Evolutionary conservation across 202 grass and related monocot genomes (phyloP).

Genomic region (Elaeis oleifera): DNA sequence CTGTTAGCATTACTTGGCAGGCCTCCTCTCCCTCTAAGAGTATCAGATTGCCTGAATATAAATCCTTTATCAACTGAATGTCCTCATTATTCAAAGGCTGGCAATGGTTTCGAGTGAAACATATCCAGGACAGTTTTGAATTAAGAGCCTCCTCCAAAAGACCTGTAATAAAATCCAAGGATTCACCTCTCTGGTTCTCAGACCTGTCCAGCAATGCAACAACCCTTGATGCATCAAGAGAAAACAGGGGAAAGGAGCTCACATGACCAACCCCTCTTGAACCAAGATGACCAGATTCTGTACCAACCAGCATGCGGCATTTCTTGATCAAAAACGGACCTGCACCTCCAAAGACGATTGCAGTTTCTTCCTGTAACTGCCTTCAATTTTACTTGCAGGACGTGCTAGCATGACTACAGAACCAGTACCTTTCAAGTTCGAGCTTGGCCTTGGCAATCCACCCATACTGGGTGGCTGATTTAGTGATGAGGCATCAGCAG

Average conservation of each 20-base stretch:
- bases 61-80: constrained; percentile 79
- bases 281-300: constrained; percentile 53
- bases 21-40: constrained; percentile 58
- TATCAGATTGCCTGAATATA: constrained; percentile 67
- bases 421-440: constrained; percentile 38
- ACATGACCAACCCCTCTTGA: constrained; percentile 43
- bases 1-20: constrained; percentile 52
- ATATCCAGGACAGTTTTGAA: constrained; percentile 49
- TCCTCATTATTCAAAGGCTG: constrained; percentile 54
- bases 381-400: constrained; percentile 42
- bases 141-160: constrained; percentile 51
- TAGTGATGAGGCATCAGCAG: constrained; percentile 31
- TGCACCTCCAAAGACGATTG: constrained; percentile 72
- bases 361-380: constrained; percentile 47
- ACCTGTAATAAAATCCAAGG: constrained; percentile 50
- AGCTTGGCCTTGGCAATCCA: constrained; percentile 40
- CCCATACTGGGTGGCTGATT: constrained; percentile 27
- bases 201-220: constrained; percentile 46
- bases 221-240: constrained; percentile 66
- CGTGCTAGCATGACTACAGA: constrained; percentile 55
- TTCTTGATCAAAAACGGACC: constrained; percentile 74
- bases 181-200: constrained; percentile 46
- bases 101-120: constrained; percentile 52
- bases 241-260: constrained; percentile 60
- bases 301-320: constrained; percentile 40